phyloP scores from a whole-genome alignment of 768 basidiomycete species.

The Russula abietina region DNA sequence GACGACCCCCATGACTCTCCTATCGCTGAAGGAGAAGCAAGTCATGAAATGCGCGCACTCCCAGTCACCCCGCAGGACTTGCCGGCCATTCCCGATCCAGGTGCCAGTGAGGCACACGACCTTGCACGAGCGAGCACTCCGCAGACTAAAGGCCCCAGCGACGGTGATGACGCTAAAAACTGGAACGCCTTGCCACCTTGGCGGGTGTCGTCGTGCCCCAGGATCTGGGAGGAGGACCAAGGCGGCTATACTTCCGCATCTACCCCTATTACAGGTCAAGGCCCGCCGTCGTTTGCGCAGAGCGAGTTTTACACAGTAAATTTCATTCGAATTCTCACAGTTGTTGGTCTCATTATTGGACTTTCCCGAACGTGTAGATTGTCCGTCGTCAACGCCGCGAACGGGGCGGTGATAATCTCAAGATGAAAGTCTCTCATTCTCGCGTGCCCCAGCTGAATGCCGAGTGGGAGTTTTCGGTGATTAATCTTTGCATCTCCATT shows the following conservation, averaged over 20 bases:
- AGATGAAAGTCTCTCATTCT: conserved; percentile 17
- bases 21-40: too few species aligned
- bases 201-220: background rate
- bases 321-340: background rate
- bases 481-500: background rate
- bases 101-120: background rate
- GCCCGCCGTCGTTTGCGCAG: conserved; percentile 18
- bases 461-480: conserved; percentile 24
- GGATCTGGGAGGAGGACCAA: background rate
- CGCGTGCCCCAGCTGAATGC: conserved; percentile 16
- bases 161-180: background rate
- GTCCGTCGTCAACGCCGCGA: conserved; percentile 22
- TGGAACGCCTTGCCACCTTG: background rate
- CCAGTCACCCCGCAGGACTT: background rate
- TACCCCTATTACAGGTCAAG: background rate
- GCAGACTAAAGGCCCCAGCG: background rate
- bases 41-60: background rate
- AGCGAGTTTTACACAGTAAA: conserved; percentile 20
- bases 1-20: background rate
- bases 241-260: background rate
- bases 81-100: background rate
- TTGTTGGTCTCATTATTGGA: background rate
- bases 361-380: conserved; percentile 7
- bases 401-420: conserved; percentile 19
- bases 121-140: background rate